Percentiles rank a stretch among this genome's conserved stretches.
Conservation (phyloP, 2,329 filamentous ascomycete species). For the Colletotrichum nymphaeae region DNA sequence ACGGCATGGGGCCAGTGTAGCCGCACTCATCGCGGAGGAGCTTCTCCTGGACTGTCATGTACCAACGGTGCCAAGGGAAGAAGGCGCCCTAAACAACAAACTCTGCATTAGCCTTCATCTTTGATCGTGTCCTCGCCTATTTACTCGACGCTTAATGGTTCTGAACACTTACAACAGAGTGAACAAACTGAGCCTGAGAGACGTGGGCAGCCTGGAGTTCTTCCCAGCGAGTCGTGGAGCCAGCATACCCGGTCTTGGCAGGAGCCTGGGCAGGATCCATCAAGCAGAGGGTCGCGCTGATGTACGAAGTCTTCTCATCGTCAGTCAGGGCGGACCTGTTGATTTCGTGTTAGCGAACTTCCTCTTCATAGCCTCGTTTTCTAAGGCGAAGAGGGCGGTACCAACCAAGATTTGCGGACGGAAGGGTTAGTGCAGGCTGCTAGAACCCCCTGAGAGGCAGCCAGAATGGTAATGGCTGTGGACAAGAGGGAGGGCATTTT, state of each 20-base stretch:
- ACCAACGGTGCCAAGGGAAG: slow-evolving; percentile 50
- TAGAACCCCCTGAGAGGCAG: neutral
- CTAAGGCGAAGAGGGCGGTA: neutral
- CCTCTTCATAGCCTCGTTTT: neutral
- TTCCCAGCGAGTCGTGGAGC: slow-evolving; percentile 28
- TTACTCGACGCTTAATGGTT: neutral
- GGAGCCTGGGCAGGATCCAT: slow-evolving; percentile 25
- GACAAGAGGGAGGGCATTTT: neutral
- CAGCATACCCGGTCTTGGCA: slow-evolving; percentile 17
- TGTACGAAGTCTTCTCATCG: slow-evolving; percentile 23
- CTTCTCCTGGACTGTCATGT: slow-evolving; percentile 45
- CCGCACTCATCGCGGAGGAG: slow-evolving; percentile 45
- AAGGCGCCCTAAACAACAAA: slow-evolving; percentile 37
- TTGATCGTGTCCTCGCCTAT: neutral
- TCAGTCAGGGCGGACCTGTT: slow-evolving; percentile 14
- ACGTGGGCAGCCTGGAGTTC: slow-evolving; percentile 30
- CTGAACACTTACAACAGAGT: slow-evolving; percentile 24
- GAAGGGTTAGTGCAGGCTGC: slow-evolving; percentile 13
- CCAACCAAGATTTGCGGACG: slow-evolving; percentile 12
- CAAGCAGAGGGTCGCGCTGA: slow-evolving; percentile 18
- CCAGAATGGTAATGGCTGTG: neutral
- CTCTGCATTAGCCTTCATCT: neutral
- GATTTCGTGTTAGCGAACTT: neutral
- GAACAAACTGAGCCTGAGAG: slow-evolving; percentile 29
- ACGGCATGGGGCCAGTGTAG: slow-evolving; percentile 47